Evolutionary conservation across 75 land plant species (phyloP).

Genomic region (Sequoiadendron giganteum): DNA sequence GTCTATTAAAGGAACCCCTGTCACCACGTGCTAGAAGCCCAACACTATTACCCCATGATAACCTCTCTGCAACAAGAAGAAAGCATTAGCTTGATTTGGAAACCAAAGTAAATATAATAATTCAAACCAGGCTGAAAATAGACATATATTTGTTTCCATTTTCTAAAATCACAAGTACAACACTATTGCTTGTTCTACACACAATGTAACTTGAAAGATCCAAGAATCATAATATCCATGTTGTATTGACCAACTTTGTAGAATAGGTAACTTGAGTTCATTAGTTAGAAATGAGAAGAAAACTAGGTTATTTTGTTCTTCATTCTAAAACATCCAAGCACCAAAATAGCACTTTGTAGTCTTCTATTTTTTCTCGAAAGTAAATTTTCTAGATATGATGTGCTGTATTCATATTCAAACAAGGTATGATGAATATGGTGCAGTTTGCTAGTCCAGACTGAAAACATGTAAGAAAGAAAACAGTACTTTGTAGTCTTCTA

Average conservation of each 20-base stretch:
- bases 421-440: neutral
- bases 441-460: neutral
- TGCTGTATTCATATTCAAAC: neutral
- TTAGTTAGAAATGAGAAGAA: neutral
- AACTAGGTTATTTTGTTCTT: neutral
- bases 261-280: neutral
- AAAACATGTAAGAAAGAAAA: neutral
- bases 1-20: slow-evolving; percentile 6
- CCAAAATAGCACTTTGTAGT: neutral
- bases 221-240: neutral
- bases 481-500: neutral
- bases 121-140: neutral
- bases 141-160: neutral
- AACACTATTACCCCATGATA: neutral
- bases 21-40: slow-evolving; percentile 10
- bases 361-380: neutral
- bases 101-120: neutral
- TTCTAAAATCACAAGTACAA: neutral
- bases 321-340: neutral
- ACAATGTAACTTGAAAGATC: neutral
- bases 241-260: neutral
- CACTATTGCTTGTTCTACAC: neutral
- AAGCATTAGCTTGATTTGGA: slow-evolving; percentile 2
- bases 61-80: slow-evolving; percentile 3
- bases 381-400: neutral